Evolutionary conservation across 2,329 filamentous ascomycete genomes (phyloP), one percentile per base, ranked within the genome.

Genomic region (Trichoderma brevicompactum): DNA sequence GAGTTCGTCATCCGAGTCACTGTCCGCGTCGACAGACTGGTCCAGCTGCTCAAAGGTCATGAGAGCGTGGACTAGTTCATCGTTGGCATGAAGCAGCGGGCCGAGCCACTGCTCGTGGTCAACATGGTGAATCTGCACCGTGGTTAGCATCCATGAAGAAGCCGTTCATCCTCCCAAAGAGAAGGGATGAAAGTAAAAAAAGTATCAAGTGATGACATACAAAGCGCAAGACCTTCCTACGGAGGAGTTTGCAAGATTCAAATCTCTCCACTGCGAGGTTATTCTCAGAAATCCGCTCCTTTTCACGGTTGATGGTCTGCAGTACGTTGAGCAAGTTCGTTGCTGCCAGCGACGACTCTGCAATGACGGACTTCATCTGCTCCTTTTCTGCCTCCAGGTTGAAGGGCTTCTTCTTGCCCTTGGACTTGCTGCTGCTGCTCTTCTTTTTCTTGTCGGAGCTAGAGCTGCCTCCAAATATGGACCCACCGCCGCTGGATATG

Each of bases 1-100:
- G 46, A 87, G 75, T 71, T 87, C 90, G 67, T 89, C 87, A 65
- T 90, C 88, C 1, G 87, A 89, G 75, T 91, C 88, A 69, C 87
- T 89, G 73, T 91, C 88, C 6, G 88, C 87, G 69, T 92, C 90
- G 68, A 94, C 91, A 54, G 91, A 93, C 67, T 89, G 88, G 74
- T 99, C 94, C 68, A 98, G 86, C 71, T 97, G 92, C 78, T 98
- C 94, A 74, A 93, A 99, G 0, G 93, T 91, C 87, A 96, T 97
- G 65, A 99, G 83, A 1, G 94, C 92, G 68, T 90, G 90, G 46
- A 98, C 92, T n/a, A 99, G 88, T 77, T 96, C 92, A 72, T 99
- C 95, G 72, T 99, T 98, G 69, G 94, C 94, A 72, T 95, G 92
- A 17, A 99, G 88, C 5, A 99, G 83, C 67, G 92, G 89, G 48